Evolutionary conservation across 2,329 filamentous ascomycete genomes (phyloP).

Genomic region (Emericellopsis cladophorae): DNA sequence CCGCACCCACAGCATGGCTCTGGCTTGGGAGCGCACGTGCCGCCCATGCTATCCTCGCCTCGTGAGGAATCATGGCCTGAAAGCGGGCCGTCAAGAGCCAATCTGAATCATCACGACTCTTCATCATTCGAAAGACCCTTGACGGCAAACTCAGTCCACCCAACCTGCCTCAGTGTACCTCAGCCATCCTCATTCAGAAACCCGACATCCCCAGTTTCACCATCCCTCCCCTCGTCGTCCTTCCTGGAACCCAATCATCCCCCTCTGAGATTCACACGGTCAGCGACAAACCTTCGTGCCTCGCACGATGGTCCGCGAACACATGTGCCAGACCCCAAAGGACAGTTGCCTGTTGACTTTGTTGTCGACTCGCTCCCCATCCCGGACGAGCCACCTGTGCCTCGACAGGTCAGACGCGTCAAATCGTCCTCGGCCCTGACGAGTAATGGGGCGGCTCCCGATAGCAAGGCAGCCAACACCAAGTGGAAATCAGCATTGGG

Average conservation of each 20-base stretch:
- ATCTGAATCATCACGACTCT: too few species aligned
- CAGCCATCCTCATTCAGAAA: background rate
- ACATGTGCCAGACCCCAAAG: conserved; percentile 1
- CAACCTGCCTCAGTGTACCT: background rate
- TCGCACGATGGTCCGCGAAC: conserved; percentile 2
- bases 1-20: too few species aligned
- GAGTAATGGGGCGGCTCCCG: conserved; percentile 6
- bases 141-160: too few species aligned
- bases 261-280: conserved; percentile 3
- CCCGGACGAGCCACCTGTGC: conserved; percentile 3
- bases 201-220: background rate
- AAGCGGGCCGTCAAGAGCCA: too few species aligned
- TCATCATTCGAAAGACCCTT: too few species aligned
- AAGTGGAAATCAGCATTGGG: conserved; percentile 35
- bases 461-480: background rate
- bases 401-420: conserved; percentile 10
- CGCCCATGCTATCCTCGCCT: too few species aligned
- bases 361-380: conserved; percentile 6
- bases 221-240: background rate
- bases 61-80: too few species aligned
- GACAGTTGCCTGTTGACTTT: conserved; percentile 4
- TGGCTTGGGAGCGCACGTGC: too few species aligned
- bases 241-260: background rate
- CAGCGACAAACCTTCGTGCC: conserved; percentile 5
- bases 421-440: conserved; percentile 19